Conservation (phyloP, 2,329 filamentous ascomycete genomes). For the Aureobasidium sp. region DNA sequence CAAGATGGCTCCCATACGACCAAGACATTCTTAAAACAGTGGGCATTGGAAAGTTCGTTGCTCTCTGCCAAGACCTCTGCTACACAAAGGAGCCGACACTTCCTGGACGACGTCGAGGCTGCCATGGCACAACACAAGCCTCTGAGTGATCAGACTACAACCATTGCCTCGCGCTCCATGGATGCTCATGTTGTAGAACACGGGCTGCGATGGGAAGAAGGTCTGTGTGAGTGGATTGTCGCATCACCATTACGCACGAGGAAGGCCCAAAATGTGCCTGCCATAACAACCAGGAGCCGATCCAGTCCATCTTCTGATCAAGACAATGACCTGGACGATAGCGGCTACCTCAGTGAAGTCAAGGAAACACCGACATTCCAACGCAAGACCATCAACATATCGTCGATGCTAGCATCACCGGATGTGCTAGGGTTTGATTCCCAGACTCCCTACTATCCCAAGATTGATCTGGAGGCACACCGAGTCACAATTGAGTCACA, state of each 20-base stretch:
- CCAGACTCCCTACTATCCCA: neutral
- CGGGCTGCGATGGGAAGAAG: constrained; percentile 38
- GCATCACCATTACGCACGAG: constrained; percentile 29
- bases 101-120: constrained; percentile 28
- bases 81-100: constrained; percentile 24
- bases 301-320: neutral
- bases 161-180: neutral
- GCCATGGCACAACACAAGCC: constrained; percentile 27
- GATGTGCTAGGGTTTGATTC: constrained; percentile 5
- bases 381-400: neutral
- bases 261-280: neutral
- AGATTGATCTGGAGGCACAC: no score
- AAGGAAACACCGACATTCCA: neutral
- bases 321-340: constrained; percentile 10
- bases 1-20: constrained; percentile 24
- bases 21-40: constrained; percentile 26
- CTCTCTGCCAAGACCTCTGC: constrained; percentile 32
- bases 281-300: neutral
- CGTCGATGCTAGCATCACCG: neutral
- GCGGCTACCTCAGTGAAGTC: constrained; percentile 1
- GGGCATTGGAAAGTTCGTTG: constrained; percentile 31
- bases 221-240: constrained; percentile 41
- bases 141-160: constrained; percentile 23
- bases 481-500: neutral
- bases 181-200: neutral